Base-by-base conservation (phyloP, 768 basidiomycete genomes). In the Neoboletus magnificus region DNA sequence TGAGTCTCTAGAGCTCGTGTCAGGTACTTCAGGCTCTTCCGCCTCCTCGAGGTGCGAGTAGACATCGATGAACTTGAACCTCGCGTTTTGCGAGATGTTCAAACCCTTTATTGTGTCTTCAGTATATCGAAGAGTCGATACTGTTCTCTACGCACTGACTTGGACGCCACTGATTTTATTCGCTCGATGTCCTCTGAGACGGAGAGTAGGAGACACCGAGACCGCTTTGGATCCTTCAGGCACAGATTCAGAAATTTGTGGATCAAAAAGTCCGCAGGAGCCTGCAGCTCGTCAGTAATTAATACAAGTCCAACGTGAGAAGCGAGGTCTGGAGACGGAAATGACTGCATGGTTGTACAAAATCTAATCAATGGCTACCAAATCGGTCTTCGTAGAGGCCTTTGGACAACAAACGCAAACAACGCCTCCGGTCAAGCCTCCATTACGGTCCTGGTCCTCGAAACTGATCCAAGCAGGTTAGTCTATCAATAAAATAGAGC, bases 191-290 rank as follows among this genome's bases (percentile, higher is more conserved):
- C 77, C 54, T 83, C 81, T 1, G 82, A 83, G 9, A 83, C 75
- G 5, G 86, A 83, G 8, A 91, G 67, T 6, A 91, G 65, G 40
- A 85, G 69, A 40, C 76, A 76, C 44, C 66, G 72, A 36, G 77
- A 65, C 9, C 39, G 61, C 23, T 54, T 65, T n/a, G 62, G 48
- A 42, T 66, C 60, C 66, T 87, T 89, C 40, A 87, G 69, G 54
- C 84, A 80, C 3, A 75, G 61, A 22, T 74, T 66, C 5, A 91
- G 59, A 42, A 75, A 70, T 12, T 76, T 76, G 57, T 89, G 83
- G 1, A 92, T 74, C 11, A 91, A 61, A 61, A 91, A 92, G 56
- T 90, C 87, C 12, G 83, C 86, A 2, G 90, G 85, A 0, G 90
- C 81, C 0, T 77, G 73, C 0, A 91, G 74, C 48, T 88, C 79